phyloP scores from a whole-genome alignment of 2,329 filamentous ascomycete species.

The Pestalotiopsis sp. region DNA sequence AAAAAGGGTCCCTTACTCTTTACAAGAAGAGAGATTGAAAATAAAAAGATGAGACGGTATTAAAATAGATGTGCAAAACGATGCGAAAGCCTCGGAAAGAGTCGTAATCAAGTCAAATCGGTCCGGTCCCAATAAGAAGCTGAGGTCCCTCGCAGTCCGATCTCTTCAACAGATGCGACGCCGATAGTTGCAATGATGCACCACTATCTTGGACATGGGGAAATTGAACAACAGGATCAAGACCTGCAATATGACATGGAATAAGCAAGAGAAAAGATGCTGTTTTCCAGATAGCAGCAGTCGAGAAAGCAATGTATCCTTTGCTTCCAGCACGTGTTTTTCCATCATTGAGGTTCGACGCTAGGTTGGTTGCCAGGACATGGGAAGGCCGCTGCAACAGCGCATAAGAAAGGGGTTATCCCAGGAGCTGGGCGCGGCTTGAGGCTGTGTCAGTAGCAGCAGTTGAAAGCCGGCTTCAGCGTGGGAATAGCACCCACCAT shows the following conservation, averaged over 20 bases:
- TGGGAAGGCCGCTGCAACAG: background rate
- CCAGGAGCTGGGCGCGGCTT: slow-evolving; percentile 3
- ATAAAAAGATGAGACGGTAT: background rate
- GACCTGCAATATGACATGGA: background rate
- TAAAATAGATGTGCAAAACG: slow-evolving; percentile 6
- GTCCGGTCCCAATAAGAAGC: background rate
- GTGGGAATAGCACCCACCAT: background rate
- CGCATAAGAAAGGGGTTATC: slow-evolving; percentile 9
- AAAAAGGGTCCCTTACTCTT: background rate
- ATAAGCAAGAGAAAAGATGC: background rate
- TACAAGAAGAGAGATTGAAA: background rate
- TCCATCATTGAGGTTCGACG: background rate
- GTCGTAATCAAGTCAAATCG: background rate
- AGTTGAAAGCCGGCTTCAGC: background rate
- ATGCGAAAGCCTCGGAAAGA: slow-evolving; percentile 1
- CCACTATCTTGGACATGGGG: background rate
- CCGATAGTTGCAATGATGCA: background rate
- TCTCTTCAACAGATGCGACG: background rate
- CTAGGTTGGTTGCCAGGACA: background rate
- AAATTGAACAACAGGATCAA: background rate
- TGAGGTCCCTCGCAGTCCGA: background rate
- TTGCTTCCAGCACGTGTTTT: slow-evolving; percentile 12
- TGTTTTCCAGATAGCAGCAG: background rate
- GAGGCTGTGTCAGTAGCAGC: slow-evolving; percentile 11
- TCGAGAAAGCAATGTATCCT: slow-evolving; percentile 5